Evolutionary conservation across 352 stramenopile species (phyloP), one percentile per base, ranked within the genome.

Genomic region (Pelagophyceae sp.): DNA sequence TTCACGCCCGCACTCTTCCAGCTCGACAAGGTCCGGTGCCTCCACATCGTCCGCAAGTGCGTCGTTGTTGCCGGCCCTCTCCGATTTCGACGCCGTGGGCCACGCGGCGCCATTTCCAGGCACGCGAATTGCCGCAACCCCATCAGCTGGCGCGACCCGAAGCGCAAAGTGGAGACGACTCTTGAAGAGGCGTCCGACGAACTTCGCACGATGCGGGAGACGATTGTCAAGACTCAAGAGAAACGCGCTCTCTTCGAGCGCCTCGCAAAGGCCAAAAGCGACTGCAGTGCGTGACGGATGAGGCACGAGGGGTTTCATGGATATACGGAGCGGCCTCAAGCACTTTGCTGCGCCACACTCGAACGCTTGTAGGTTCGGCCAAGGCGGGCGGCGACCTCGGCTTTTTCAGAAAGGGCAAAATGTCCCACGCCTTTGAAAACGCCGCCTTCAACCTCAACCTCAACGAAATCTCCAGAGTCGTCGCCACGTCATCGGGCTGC

Each of bases 371-470:
- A 54, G 45, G 61, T 31, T 71, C 61, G 33, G 91, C 90, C 15
- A 95, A 94, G 82, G 87, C 87, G 38, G 91, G 91, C 38, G 92
- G 92, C 2, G 92, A 96, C 77, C 81, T 96, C 40, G 92, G 91
- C 27, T 80, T 82, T 38, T 96, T 96, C 78, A 85, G 82, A 20
- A 87, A 86, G 64, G 90, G 91, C 65, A 93, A 93, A 83, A 96
- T 96, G 92, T 92, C 90, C 65, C 87, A 87, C 60, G 83, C 89
- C 25, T 96, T 96, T 79, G 91, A 96, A 78, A 85, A 92, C 45
- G 90, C 89, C 32, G 84, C 90, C n/a, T 96, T 96, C 71, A 85
- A 83, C 64, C 86, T 96, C 38, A 87, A 93, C 69, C 87, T 95
- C 27, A 86, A 85, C 45, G 87, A 95, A 67, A 76, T 96, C 25